phyloP scores from a whole-genome alignment of 2,329 filamentous ascomycete species.

The Colletotrichum lini region DNA sequence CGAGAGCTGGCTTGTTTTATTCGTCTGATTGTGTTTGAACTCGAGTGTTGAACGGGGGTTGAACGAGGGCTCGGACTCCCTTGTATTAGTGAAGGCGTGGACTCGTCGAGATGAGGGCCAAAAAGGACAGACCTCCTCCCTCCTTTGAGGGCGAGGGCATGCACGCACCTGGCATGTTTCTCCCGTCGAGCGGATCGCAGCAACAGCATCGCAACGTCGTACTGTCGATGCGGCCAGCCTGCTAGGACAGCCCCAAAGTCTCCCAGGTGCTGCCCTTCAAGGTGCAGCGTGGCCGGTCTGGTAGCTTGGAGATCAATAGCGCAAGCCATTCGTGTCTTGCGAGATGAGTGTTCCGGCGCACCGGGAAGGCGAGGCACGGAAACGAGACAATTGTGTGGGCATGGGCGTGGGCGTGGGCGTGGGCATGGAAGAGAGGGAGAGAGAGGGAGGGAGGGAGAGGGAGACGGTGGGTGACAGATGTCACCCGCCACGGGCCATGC shows the following conservation, averaged over 20 bases:
- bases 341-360: background rate
- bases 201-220: background rate
- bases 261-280: too few relatives aligned
- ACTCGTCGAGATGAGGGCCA: too few relatives aligned
- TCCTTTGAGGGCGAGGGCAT: too few relatives aligned
- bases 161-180: too few relatives aligned
- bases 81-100: too few relatives aligned
- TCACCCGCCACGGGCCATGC: background rate
- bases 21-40: conserved; percentile 9
- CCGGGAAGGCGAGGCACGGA: background rate
- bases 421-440: too few relatives aligned
- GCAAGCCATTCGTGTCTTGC: background rate
- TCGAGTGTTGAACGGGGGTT: background rate
- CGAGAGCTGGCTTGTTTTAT: conserved; percentile 13
- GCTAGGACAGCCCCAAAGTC: background rate
- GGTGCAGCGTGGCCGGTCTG: background rate
- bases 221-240: too few relatives aligned
- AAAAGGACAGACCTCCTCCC: conserved; percentile 8
- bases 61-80: background rate
- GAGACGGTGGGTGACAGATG: background rate
- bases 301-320: conserved; percentile 1
- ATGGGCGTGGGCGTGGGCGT: background rate
- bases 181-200: too few relatives aligned
- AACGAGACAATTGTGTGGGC: too few relatives aligned
- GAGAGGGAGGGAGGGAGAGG: background rate